Evolutionary conservation across 805 yeast genomes (phyloP).

Genomic region (Ogataea angusta): DNA sequence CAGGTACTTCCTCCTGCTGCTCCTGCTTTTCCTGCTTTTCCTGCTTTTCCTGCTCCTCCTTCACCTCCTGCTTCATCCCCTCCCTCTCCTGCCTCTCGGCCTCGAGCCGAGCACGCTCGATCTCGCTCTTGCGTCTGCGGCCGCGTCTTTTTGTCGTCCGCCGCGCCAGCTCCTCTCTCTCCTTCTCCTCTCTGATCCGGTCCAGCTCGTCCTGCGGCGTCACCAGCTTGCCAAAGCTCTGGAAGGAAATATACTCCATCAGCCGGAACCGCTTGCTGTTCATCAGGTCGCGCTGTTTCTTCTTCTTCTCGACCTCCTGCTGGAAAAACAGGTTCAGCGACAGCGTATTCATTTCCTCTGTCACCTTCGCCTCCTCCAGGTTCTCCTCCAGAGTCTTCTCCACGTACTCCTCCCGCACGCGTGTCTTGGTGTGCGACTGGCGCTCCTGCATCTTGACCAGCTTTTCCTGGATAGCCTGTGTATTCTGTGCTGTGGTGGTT

Average conservation of each 20-base stretch:
- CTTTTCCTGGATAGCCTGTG: conserved; percentile 70
- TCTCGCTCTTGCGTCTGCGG: conserved; percentile 36
- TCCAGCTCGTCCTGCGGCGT: conserved; percentile 64
- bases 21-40: conserved; percentile 18
- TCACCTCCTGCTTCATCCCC: conserved; percentile 25
- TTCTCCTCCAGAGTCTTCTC: conserved; percentile 68
- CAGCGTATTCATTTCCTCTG: conserved; percentile 71
- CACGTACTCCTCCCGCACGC: conserved; percentile 35
- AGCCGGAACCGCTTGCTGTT: conserved; percentile 62
- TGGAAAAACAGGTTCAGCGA: conserved; percentile 78
- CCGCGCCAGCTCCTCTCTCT: conserved; percentile 34
- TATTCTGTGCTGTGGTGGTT: conserved; percentile 70
- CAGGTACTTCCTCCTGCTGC: not conserved
- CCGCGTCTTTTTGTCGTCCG: conserved; percentile 37
- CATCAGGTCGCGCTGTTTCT: conserved; percentile 69
- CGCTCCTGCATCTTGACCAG: conserved; percentile 66
- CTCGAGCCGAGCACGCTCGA: conserved; percentile 36
- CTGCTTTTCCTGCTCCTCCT: not conserved
- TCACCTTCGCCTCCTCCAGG: conserved; percentile 78
- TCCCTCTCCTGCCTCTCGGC: conserved; percentile 34
- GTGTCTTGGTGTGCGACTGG: conserved; percentile 30
- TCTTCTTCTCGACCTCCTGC: conserved; percentile 78
- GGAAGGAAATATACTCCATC: conserved; percentile 53
- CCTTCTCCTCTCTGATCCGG: conserved; percentile 35
- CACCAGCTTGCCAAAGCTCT: conserved; percentile 46